These are phyloP conservation scores for Marsdenia floribunda DNA, from an alignment of 257 asterid genomes.

Conservation along the genomic window DNA sequence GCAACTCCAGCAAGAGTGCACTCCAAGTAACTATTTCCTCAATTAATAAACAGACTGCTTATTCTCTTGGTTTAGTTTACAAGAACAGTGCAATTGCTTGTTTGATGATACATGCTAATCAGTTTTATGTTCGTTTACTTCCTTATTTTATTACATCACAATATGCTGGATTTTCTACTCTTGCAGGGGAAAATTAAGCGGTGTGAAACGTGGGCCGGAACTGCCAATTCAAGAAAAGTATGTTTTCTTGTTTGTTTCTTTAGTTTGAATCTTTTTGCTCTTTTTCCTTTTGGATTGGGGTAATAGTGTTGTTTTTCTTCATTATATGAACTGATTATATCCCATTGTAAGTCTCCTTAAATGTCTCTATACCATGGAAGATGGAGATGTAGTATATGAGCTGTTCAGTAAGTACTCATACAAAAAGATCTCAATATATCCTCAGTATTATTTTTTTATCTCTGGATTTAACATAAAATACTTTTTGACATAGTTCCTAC, in stretches of 20 bases:
- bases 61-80: slow-evolving; percentile 1
- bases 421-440: too few species aligned
- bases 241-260: slow-evolving; percentile 20
- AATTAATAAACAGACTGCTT: background rate
- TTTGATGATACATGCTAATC: background rate
- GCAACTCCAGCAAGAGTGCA: slow-evolving; percentile 94
- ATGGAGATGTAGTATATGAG: background rate
- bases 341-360: background rate
- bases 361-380: background rate
- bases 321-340: background rate
- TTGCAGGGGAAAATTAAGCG: slow-evolving; percentile 52
- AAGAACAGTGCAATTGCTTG: background rate
- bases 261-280: background rate
- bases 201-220: slow-evolving; percentile 57
- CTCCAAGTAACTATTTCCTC: slow-evolving; percentile 41
- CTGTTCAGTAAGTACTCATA: background rate
- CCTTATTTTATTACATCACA: background rate
- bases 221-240: slow-evolving; percentile 68
- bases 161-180: background rate
- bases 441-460: too few species aligned
- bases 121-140: background rate
- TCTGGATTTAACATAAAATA: too few species aligned
- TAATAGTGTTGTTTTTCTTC: background rate
- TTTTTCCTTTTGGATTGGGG: background rate
- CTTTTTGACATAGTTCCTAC: too few species aligned